Evolutionary conservation across 306 rosid species (phyloP).

Genomic region (cucumber (Cucumis sativus)): DNA sequence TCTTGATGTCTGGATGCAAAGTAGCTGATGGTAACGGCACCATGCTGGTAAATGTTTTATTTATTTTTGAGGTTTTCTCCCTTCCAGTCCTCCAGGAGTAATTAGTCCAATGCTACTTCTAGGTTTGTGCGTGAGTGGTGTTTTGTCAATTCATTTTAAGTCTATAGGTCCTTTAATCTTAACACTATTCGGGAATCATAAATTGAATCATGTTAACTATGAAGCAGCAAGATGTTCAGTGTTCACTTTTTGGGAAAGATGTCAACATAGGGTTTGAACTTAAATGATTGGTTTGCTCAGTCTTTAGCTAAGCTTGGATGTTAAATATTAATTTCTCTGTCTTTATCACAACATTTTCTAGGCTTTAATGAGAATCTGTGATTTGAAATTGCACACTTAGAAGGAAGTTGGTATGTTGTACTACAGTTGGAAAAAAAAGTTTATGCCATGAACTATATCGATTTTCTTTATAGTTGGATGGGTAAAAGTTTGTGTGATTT

Average conservation of each 20-base stretch:
- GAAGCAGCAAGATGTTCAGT: neutral
- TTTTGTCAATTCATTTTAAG: neutral
- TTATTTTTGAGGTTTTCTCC: neutral
- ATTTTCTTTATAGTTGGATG: neutral
- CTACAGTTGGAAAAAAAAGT: neutral
- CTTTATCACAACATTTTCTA: neutral
- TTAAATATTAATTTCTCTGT: neutral
- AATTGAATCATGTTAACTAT: too few relatives aligned
- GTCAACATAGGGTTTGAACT: neutral
- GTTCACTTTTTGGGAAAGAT: neutral
- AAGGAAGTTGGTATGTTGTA: neutral
- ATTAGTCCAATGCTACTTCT: neutral
- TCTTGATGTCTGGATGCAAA: constrained; percentile 86
- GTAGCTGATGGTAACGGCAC: constrained; percentile 85
- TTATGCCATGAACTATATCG: neutral
- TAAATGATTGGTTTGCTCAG: neutral
- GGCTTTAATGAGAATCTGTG: neutral
- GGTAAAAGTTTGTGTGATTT: neutral
- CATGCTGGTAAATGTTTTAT: constrained; percentile 52
- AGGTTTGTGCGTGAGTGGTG: neutral
- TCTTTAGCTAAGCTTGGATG: neutral
- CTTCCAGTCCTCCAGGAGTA: neutral
- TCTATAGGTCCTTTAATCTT: too few relatives aligned
- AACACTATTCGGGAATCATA: too few relatives aligned
- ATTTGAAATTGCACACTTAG: neutral